Conservation (phyloP, 2,329 filamentous ascomycete species). For the Grosmannia serpens region DNA sequence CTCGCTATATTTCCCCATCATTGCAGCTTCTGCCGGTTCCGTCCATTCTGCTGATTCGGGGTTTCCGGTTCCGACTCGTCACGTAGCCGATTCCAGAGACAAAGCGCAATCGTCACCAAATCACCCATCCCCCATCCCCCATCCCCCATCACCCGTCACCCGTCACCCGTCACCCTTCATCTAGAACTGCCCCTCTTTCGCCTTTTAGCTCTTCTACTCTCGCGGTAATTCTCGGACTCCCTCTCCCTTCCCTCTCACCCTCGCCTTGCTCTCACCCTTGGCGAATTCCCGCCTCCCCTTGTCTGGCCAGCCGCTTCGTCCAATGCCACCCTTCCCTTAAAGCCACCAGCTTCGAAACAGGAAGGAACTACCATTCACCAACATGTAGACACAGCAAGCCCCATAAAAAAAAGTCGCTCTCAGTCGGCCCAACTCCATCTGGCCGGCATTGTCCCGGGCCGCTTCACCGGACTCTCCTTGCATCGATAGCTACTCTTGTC, state of each 20-base stretch:
- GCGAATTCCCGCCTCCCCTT: neutral
- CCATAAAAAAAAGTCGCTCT: neutral
- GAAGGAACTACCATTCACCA: neutral
- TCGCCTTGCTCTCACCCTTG: neutral
- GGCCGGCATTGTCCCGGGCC: neutral
- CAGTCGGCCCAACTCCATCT: neutral
- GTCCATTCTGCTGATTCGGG: too few species aligned
- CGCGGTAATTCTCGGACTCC: neutral
- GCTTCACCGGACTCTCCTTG: neutral
- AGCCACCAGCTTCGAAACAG: neutral
- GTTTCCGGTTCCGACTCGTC: too few species aligned
- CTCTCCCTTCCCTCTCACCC: neutral
- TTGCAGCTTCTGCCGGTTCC: too few species aligned
- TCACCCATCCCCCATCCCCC: too few species aligned
- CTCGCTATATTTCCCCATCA: too few species aligned
- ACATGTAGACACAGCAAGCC: neutral
- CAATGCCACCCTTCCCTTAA: too few species aligned
- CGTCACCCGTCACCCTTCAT: too few species aligned
- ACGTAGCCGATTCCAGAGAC: too few species aligned
- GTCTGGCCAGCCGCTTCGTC: neutral
- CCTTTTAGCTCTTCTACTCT: neutral
- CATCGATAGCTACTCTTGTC: neutral
- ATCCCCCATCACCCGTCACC: too few species aligned
- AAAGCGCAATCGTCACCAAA: neutral
- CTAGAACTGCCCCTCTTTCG: neutral